Evolutionary conservation across 805 yeast genomes (phyloP).

Genomic region (Yarrowia bubula): DNA sequence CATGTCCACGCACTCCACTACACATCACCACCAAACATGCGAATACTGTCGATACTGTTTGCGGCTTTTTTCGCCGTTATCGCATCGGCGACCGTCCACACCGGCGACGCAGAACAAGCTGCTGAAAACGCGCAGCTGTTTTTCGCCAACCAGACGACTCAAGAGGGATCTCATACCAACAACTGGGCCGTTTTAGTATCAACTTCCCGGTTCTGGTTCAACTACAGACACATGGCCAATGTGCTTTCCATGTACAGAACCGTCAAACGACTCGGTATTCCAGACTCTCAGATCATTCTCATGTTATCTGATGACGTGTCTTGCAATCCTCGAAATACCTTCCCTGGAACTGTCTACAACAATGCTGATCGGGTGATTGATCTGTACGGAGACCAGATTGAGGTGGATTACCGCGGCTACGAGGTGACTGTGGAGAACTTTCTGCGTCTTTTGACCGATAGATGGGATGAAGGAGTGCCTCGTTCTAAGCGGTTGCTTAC

Average conservation of each 20-base stretch:
- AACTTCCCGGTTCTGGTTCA: conserved; percentile 97
- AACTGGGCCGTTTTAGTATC: conserved; percentile 88
- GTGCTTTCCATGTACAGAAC: conserved; percentile 92
- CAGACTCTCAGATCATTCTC: conserved; percentile 93
- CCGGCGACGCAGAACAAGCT: neutral
- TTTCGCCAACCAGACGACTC: conserved; percentile 19
- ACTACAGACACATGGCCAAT: conserved; percentile 96
- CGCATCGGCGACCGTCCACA: neutral
- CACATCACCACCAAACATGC: neutral
- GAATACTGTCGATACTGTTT: neutral
- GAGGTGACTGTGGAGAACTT: conserved; percentile 98
- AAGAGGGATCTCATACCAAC: conserved; percentile 49
- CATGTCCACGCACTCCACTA: neutral
- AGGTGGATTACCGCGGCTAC: conserved; percentile 95
- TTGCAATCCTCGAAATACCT: conserved; percentile 92
- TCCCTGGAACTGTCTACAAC: conserved; percentile 94
- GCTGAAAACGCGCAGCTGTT: neutral
- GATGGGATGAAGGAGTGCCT: conserved; percentile 95
- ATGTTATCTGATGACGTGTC: conserved; percentile 98
- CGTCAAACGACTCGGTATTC: conserved; percentile 92
- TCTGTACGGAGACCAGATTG: conserved; percentile 89
- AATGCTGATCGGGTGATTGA: conserved; percentile 90
- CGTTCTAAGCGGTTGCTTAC: conserved; percentile 85
- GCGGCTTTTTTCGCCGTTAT: neutral
- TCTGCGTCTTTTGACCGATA: conserved; percentile 84